Evolutionary conservation across 2,329 filamentous ascomycete species (phyloP).

Genomic region (Venturia pyrina): DNA sequence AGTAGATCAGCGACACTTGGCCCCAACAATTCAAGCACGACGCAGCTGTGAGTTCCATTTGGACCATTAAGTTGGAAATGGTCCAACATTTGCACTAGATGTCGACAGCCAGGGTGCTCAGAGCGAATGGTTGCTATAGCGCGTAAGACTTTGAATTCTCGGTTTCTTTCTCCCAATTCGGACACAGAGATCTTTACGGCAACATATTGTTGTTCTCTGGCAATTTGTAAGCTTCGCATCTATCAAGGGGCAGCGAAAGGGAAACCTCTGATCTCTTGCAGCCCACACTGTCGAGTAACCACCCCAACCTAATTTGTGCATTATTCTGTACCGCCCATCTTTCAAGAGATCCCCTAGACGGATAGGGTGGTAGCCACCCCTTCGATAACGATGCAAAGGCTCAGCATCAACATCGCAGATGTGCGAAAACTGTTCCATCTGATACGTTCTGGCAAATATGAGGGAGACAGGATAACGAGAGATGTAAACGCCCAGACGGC

Average conservation of each 20-base stretch:
- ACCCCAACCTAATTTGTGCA: slow-evolving; percentile 10
- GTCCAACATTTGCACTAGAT: slow-evolving; percentile 29
- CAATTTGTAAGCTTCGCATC: slow-evolving; percentile 11
- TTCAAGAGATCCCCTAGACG: slow-evolving; percentile 16
- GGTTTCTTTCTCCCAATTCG: slow-evolving; percentile 10
- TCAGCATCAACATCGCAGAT: slow-evolving; percentile 18
- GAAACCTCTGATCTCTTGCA: slow-evolving; percentile 16
- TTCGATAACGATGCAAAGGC: slow-evolving; percentile 17
- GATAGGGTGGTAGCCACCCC: slow-evolving; percentile 18
- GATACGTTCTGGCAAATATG: neutral
- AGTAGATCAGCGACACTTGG: slow-evolving; percentile 30
- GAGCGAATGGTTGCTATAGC: slow-evolving; percentile 13
- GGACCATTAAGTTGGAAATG: slow-evolving; percentile 31
- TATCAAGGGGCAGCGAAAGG: neutral
- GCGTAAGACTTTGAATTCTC: slow-evolving; percentile 17
- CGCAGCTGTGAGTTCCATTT: slow-evolving; percentile 36
- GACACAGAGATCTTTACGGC: slow-evolving; percentile 19
- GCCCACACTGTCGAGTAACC: slow-evolving; percentile 10
- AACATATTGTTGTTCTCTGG: slow-evolving; percentile 17
- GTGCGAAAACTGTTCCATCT: slow-evolving; percentile 10
- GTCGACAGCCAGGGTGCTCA: slow-evolving; percentile 14
- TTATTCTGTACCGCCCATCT: slow-evolving; percentile 16
- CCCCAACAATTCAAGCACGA: slow-evolving; percentile 33
- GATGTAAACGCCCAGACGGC: neutral
- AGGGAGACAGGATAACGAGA: neutral